These are phyloP conservation scores for Avena eriantha DNA, from an alignment of 176 grass and related monocot species.

Conservation along the genomic window DNA sequence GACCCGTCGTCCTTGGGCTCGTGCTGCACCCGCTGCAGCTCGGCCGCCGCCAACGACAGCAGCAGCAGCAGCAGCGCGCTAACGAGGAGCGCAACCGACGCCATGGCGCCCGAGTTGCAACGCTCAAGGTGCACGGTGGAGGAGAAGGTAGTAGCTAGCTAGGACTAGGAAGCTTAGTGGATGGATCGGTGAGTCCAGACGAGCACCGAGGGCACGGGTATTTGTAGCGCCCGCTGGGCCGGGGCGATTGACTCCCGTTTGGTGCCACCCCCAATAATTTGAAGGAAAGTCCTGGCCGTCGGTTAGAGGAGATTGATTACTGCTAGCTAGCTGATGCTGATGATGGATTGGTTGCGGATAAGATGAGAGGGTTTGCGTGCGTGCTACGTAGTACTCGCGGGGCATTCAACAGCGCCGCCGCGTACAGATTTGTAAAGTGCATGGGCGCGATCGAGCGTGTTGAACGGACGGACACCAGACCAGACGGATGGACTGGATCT, in stretches of 20 bases:
- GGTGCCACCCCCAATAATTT: conserved; percentile 6
- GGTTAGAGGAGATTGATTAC: not conserved
- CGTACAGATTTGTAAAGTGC: not conserved
- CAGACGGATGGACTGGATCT: not conserved
- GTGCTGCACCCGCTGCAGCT: conserved; percentile 65
- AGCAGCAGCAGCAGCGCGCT: not conserved
- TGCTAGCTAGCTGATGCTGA: not conserved
- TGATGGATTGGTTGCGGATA: not conserved
- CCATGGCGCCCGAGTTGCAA: not conserved
- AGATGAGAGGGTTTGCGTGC: not conserved
- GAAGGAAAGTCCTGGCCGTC: not conserved
- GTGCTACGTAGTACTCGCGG: not conserved
- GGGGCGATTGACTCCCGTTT: not conserved
- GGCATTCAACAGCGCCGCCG: not conserved
- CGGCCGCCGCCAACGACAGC: conserved; percentile 15
- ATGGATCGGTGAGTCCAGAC: not conserved
- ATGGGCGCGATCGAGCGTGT: not conserved
- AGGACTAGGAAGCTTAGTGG: too few species aligned
- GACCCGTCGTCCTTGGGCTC: conserved; percentile 54
- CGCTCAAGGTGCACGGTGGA: not conserved
- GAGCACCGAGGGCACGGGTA: not conserved
- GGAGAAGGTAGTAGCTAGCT: too few species aligned
- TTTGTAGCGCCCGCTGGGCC: not conserved
- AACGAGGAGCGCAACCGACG: not conserved
- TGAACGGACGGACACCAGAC: too few species aligned